Evolutionary conservation across 2,329 filamentous ascomycete genomes (phyloP), one percentile per base, ranked within the genome.

Genomic region (Drechslera avenae): DNA sequence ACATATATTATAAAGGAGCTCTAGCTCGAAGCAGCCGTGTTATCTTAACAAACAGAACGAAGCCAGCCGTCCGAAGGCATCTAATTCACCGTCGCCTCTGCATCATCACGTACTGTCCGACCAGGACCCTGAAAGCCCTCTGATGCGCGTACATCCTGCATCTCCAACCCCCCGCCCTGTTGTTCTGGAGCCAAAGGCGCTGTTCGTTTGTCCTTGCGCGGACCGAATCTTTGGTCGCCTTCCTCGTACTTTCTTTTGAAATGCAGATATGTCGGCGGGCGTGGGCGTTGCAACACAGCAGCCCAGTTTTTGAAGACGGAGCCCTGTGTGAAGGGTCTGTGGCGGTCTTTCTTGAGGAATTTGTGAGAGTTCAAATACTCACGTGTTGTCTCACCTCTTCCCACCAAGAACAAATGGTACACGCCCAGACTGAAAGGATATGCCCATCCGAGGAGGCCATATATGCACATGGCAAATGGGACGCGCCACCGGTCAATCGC

Each of bases 291-390:
- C 41, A 97, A 79, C 10, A 97, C 91, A 6, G 86, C 83, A 31
- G 89, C 74, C 83, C 90, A 91, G 73, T 99, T 99, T 66, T 82
- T 87, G 66, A 88, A 73, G 39, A 88, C 78, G 60, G 79, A 88
- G 30, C 86, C 87, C 67, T 95, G 91, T 1, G 86, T 92, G 64
- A 96, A 99, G 1, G 94, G 91, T 35, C 92, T 82, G 74, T 96
- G 95, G 10, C 94, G 86, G 71, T 99, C 93, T 63, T 88, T 88
- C 76, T 94, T 95, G 57, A 88, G 79, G 71, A 99, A 97, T 74
- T 97, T 97, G 75, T 96, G 91, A 4, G 89, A 92, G 75, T 96
- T 96, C 59, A 99, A 85, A 72, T 96, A 97, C 75, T 99, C 94
- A 62, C 94, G 83, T 1, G 94, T 99, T 0, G 93, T 99, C 78